Conservation (phyloP, 2,329 filamentous ascomycete species). For the Pezicula carpinea region DNA sequence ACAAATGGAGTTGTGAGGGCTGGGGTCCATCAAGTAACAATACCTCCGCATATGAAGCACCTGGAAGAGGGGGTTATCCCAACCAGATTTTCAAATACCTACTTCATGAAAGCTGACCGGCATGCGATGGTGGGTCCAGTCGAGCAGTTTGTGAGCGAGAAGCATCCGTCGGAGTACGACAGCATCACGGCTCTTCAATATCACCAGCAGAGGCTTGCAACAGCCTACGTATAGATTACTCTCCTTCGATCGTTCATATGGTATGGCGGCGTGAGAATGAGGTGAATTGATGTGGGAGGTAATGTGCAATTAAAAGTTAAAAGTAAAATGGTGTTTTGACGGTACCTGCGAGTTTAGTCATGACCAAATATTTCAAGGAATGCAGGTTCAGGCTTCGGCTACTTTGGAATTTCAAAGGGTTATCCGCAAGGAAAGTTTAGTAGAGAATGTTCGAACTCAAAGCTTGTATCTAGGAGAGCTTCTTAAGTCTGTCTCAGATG, state of each 20-base stretch:
- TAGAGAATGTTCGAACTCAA: too few species aligned
- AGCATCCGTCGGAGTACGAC: conserved; percentile 2
- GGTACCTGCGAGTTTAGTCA: too few species aligned
- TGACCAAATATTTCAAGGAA: too few species aligned
- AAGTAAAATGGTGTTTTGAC: too few species aligned
- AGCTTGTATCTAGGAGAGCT: too few species aligned
- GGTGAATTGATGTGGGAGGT: too few species aligned
- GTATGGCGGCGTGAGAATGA: too few species aligned
- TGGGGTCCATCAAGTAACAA: conserved; percentile 8
- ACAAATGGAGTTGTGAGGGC: conserved; percentile 8
- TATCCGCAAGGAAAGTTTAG: too few species aligned
- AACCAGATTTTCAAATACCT: conserved; percentile 5
- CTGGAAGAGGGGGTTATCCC: not conserved
- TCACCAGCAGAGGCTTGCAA: conserved; percentile 5
- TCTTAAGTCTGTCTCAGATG: too few species aligned
- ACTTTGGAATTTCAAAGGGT: too few species aligned
- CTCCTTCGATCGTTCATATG: not conserved
- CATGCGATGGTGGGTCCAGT: conserved; percentile 7
- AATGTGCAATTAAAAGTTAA: too few species aligned
- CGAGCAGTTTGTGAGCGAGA: not conserved
- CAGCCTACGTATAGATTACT: conserved; percentile 3
- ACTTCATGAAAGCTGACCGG: conserved; percentile 10
- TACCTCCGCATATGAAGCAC: conserved; percentile 1
- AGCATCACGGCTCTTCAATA: conserved; percentile 11
- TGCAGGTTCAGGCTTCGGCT: too few species aligned